Evolutionary conservation across 2,329 filamentous ascomycete species (phyloP).

Genomic region (Epichloe festucae): DNA sequence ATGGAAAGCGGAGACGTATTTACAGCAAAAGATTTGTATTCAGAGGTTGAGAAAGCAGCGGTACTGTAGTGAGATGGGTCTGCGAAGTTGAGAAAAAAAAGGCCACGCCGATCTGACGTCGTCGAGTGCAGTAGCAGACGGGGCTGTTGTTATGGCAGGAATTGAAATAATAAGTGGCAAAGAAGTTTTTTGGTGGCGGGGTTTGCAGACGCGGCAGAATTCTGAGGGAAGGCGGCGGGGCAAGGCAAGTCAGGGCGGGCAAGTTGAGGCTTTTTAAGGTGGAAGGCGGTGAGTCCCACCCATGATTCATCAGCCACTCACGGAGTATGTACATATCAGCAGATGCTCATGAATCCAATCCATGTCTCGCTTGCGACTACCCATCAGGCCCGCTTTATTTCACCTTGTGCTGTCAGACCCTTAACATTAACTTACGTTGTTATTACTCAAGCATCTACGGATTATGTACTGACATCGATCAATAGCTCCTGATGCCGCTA

Average conservation of each 20-base stretch:
- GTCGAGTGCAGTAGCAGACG: background rate
- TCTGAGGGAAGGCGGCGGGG: background rate
- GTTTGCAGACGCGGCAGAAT: constrained; percentile 5
- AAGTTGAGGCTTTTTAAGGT: background rate
- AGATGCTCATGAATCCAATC: too few species aligned
- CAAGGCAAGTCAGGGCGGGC: background rate
- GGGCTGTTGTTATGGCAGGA: constrained; percentile 2
- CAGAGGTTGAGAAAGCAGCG: background rate
- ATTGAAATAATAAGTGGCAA: constrained; percentile 14
- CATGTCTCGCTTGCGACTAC: too few species aligned
- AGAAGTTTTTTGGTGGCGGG: constrained; percentile 16
- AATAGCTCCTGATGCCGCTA: too few species aligned
- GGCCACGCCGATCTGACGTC: background rate
- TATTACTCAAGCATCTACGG: too few species aligned
- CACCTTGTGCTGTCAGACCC: too few species aligned
- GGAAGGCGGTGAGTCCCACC: constrained; percentile 1
- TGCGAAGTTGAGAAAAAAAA: background rate
- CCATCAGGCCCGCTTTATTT: too few species aligned
- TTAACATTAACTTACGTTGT: too few species aligned
- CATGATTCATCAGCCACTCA: too few species aligned
- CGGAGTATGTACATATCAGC: too few species aligned
- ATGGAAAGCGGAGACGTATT: constrained; percentile 5
- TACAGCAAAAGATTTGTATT: background rate
- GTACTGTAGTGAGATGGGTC: background rate
- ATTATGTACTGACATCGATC: too few species aligned